Conservation (phyloP, 169 alveolate species). For the Plasmodium gonderi region DNA sequence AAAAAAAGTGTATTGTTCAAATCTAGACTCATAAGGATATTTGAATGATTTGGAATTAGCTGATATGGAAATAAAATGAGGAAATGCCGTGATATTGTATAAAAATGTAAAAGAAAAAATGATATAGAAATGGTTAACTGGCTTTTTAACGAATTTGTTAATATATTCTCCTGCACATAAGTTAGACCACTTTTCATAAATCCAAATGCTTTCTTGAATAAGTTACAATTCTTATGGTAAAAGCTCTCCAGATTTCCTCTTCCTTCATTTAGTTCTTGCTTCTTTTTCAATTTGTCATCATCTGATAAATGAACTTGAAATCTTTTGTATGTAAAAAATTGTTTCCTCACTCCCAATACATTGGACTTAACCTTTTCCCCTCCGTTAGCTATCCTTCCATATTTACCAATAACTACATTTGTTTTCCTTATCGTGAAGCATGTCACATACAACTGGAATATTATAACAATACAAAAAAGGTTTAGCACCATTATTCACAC, state of each 20-base stretch:
- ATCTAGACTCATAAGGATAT: constrained; percentile 59
- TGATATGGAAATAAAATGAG: constrained; percentile 65
- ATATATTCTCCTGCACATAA: not conserved
- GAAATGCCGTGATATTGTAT: constrained; percentile 38
- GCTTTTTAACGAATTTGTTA: not conserved
- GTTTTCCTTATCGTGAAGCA: constrained; percentile 7
- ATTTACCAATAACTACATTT: not conserved
- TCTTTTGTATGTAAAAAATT: constrained; percentile 5
- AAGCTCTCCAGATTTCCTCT: not conserved
- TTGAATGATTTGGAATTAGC: constrained; percentile 65
- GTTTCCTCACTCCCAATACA: not conserved
- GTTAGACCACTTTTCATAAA: not conserved
- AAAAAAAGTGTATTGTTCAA: constrained; percentile 35
- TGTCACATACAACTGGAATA: not conserved
- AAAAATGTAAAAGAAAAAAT: constrained; percentile 59
- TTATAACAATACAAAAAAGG: constrained; percentile 10
- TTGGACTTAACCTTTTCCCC: not conserved
- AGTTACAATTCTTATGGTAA: not conserved
- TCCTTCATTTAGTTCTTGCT: not conserved
- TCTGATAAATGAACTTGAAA: not conserved
- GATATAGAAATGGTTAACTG: constrained; percentile 41
- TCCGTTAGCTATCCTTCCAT: not conserved
- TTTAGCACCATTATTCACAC: constrained; percentile 10
- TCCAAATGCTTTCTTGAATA: constrained; percentile 10
- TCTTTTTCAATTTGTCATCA: not conserved